Evolutionary conservation across 140 eudicot species (phyloP), one percentile per base, ranked within the genome.

Genomic region (Cichorium intybus): DNA sequence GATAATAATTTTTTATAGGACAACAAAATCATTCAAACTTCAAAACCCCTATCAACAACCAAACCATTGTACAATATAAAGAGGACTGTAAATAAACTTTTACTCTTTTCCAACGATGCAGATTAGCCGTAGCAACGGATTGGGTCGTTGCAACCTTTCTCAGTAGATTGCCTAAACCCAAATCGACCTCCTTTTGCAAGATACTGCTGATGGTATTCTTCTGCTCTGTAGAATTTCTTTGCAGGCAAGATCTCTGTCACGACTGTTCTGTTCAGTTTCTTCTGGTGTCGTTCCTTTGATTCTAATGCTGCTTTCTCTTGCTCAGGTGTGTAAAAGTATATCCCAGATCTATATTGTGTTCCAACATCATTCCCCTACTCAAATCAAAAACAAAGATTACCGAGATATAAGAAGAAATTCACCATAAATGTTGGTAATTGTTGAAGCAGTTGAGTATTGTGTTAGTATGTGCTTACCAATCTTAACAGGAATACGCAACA

Each of bases 121-220:
- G 31, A 48, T 66, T 46, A 91, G 46, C 97, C 97, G 16, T 91
- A 91, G 80, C 97, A 91, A 9, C 96, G 84, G 15, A 91, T 91
- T 0, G 97, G 97, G 67, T 91, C 97, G 18, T 87, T 87, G 84
- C 96, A 91, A 28, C 97, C 91, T 72, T 91, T 87, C 39, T 79
- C 89, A 45, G 96, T 45, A 5, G 97, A 91, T 49, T 87, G 97
- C 68, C 21, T 71, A 23, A 75, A 80, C 74, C 97, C 97, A 67
- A 81, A 85, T 4, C 97, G 85, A 14, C 97, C 97, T 1, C 97
- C 97, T 67, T 91, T 87, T 24, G 86, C 95, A 57, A 91, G 96
- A 82, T 91, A 91, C 69, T 90, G 97, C 85, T 90, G 97, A 72
- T 90, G 97, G 58, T 87, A 90, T 75, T 87, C 90, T 73, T 90